phyloP scores from a whole-genome alignment of 306 rosid genomes.

The Abrus pulchellus region DNA sequence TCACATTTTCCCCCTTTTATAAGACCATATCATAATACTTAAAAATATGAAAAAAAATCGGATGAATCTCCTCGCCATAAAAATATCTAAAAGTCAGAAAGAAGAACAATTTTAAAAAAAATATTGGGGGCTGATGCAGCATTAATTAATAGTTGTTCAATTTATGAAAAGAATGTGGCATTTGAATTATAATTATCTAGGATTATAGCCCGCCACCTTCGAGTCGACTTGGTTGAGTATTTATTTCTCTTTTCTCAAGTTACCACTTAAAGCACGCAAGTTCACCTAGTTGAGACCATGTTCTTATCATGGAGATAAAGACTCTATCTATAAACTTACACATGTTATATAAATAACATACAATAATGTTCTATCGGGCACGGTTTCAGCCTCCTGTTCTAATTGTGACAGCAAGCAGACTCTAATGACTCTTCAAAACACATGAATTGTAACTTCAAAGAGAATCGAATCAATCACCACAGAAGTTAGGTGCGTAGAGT shows the following conservation, averaged over 20 bases:
- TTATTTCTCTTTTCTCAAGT: conserved; percentile 20
- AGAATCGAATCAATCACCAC: neutral
- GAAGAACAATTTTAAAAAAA: neutral
- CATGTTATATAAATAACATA: neutral
- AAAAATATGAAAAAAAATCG: neutral
- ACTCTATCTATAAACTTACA: neutral
- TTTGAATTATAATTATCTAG: conserved; percentile 6
- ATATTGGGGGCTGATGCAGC: neutral
- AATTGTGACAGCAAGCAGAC: conserved; percentile 4
- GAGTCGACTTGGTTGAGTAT: neutral
- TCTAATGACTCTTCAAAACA: conserved; percentile 28
- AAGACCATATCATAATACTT: too few relatives aligned
- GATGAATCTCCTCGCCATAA: neutral
- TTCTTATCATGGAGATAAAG: neutral
- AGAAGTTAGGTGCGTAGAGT: neutral
- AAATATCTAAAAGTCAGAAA: conserved; percentile 44
- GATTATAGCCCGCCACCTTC: conserved; percentile 20
- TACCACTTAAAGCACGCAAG: conserved; percentile 33
- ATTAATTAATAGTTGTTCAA: conserved; percentile 3
- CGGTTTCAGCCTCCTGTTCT: neutral
- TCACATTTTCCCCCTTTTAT: too few relatives aligned
- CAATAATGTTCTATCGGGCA: neutral
- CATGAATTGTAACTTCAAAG: conserved; percentile 18
- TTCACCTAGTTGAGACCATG: neutral
- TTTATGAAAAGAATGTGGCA: neutral